Evolutionary conservation across 2,329 filamentous ascomycete species (phyloP).

Genomic region (Capronia americana): DNA sequence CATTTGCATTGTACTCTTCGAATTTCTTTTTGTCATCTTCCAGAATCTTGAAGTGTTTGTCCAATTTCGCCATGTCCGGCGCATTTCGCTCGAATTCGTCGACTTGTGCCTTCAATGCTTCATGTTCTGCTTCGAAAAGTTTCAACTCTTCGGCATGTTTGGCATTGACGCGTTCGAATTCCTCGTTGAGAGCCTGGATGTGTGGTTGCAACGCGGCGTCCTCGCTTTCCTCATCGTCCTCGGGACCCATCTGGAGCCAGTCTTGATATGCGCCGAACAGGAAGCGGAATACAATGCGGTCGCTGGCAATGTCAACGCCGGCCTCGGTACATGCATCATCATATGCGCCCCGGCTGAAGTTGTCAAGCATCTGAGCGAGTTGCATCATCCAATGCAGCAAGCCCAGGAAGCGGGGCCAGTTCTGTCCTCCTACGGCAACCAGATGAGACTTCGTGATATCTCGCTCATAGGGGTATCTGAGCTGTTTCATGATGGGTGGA

Average conservation of each 20-base stretch:
- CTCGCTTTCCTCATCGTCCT: constrained; percentile 83
- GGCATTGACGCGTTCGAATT: constrained; percentile 84
- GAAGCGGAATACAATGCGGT: constrained; percentile 94
- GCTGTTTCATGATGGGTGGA: constrained; percentile 86
- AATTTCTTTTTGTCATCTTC: constrained; percentile 96
- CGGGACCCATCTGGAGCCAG: constrained; percentile 91
- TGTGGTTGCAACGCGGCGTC: constrained; percentile 81
- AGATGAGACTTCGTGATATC: constrained; percentile 97
- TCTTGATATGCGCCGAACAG: constrained; percentile 87
- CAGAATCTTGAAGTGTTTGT: constrained; percentile 89
- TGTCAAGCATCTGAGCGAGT: constrained; percentile 88
- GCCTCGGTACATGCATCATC: constrained; percentile 88
- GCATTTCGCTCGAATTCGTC: constrained; percentile 87
- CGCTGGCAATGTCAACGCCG: constrained; percentile 84
- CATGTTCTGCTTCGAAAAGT: constrained; percentile 84
- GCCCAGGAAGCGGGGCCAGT: constrained; percentile 94
- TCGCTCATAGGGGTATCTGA: constrained; percentile 93
- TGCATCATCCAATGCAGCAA: constrained; percentile 99
- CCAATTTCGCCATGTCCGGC: constrained; percentile 80
- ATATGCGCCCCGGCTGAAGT: constrained; percentile 77
- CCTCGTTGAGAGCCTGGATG: constrained; percentile 81
- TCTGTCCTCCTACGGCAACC: constrained; percentile 91
- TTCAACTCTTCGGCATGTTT: constrained; percentile 84
- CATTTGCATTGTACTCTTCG: constrained; percentile 87
- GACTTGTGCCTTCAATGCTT: constrained; percentile 80